Base-by-base conservation (phyloP, 2,329 filamentous ascomycete species). In the Sporothrix phasma region DNA sequence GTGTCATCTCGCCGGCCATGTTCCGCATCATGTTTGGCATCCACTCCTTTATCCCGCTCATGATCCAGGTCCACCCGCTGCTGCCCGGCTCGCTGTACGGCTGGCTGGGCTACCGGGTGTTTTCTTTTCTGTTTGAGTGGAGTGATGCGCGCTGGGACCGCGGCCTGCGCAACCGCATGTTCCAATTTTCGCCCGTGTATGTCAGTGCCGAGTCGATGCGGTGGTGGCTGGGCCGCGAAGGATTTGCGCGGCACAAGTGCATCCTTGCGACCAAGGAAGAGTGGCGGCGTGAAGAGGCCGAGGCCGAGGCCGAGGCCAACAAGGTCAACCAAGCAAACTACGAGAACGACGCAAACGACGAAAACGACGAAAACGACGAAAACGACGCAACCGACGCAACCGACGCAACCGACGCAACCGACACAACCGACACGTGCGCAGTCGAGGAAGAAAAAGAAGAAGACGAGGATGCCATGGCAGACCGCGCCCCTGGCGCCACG, bases 161-260 rank as follows among this genome's bases (percentile, higher is more conserved):
- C 8, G 90, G 81, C 6, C 76, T 96, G 15, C 81, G 89, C 65
- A 78, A 90, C 72, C 86, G 93, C 47, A 88, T 95, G 82, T 97
- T 97, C 73, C 90, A 94, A 70, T 97, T 96, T 69, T 86, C 91
- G 0, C 93, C 93, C 1, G 90, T 96, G 0, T 96, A 95, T 70
- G 90, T 97, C 60, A 91, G 87, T 69, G 84, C 90, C 0, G 92
- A 97, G 76, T 88, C 86, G 65, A 96, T 97, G 90, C 82, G 90
- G 5, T 97, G 93, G 93, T 97, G 93, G 93, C 81, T 97, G 0
- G 93, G 92, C 0, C 79, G 87, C 3, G 90, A 94, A 70, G 92
- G 92, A 69, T 97, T 96, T 71, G 79, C 80, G 2, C 74, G 74
- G 69, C 90, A 96, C 70, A 90, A 89, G 72, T 97, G 92, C 72